Evolutionary conservation across 345 rosid species (phyloP), one percentile per base, ranked within the genome.

Genomic region (Physaria fendleri): DNA sequence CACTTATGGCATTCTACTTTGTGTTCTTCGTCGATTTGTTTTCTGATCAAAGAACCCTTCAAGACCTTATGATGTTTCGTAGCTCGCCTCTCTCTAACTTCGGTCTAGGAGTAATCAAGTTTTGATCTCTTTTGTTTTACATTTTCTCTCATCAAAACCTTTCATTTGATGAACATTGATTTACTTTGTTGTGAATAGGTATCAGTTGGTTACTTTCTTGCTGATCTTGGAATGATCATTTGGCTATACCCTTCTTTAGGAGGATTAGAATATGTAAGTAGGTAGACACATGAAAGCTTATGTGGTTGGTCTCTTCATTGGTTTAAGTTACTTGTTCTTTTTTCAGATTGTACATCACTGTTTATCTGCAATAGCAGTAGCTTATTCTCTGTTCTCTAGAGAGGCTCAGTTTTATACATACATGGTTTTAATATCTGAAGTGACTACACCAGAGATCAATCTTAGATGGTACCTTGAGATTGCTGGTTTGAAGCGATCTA

Each of bases 391-490:
- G 77, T 75, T 84, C 66, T 64, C 81, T 5, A 79, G 90, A 62
- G 98, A 91, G 68, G 95, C 87, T 34, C 96, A 88, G 64, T 59
- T 85, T 41, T 88, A 91, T 42, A 78, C 82, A n/a, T 91, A 69
- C 74, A 84, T 88, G 96, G 81, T 82, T 66, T 78, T 91, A 38
- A 76, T 91, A 60, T 88, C 96, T 5, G 98, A 88, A 78, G 67
- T 84, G 51, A 91, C 96, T 9, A 85, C 96, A 35, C 98, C 98
- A 3, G 92, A 71, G 77, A 77, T 91, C 34, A 84, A 91, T 70
- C 53, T 91, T 77, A 85, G 96, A 84, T 91, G 98, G 98, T 82
- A 63, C 55, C 90, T 91, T 60, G 96, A 91, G 37, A 80, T 58
- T 11, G 72, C 88, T 59, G 98, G 98, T 48, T 67, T 91, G 81